phyloP scores from a whole-genome alignment of 306 rosid genomes.

The Vigna unguiculata region DNA sequence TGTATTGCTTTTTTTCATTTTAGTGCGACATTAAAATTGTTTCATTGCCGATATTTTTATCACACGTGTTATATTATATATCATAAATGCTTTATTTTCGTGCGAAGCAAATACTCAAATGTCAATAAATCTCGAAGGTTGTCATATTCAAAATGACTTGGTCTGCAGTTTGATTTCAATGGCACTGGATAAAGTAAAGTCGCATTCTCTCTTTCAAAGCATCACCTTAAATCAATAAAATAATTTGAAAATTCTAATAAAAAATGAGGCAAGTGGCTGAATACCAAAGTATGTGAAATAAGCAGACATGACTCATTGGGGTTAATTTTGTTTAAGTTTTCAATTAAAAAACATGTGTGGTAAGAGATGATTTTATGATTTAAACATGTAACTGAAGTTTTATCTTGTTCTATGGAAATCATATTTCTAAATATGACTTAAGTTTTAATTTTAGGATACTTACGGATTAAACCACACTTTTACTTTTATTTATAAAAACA shows the following conservation, averaged over 20 bases:
- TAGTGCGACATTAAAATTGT: too few relatives aligned
- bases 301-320: background rate
- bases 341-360: too few relatives aligned
- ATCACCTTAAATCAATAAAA: background rate
- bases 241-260: background rate
- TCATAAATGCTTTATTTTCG: background rate
- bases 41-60: too few relatives aligned
- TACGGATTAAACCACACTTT: too few relatives aligned
- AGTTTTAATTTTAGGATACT: too few relatives aligned
- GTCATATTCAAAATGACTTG: slow-evolving; percentile 11
- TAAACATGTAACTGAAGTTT: too few relatives aligned
- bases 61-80: background rate
- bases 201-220: background rate
- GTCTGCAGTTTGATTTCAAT: background rate
- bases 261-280: background rate
- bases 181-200: background rate
- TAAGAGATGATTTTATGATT: too few relatives aligned
- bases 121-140: slow-evolving; percentile 11
- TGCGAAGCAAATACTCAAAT: background rate
- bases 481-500: too few relatives aligned
- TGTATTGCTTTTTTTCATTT: too few relatives aligned
- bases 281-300: background rate
- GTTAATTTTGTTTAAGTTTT: too few relatives aligned
- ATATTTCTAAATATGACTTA: too few relatives aligned
- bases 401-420: too few relatives aligned